These are phyloP conservation scores for Aspergillus pseudotamarii DNA, from an alignment of 2,329 filamentous ascomycete species.

Conservation along the genomic window DNA sequence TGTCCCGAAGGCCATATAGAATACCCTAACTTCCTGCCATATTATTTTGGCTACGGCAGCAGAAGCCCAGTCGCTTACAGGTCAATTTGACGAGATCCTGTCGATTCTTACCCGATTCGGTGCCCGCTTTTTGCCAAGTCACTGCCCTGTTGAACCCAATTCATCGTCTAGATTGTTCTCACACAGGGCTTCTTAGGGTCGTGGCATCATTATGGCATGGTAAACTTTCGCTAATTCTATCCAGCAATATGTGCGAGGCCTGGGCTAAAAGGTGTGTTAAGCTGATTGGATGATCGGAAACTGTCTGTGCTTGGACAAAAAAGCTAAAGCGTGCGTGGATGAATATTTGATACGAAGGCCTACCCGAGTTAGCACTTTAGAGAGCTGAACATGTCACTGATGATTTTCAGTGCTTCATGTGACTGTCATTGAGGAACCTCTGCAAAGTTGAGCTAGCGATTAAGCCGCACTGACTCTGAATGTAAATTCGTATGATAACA, in stretches of 20 bases:
- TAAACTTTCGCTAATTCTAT: neutral
- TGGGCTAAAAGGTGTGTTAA: neutral
- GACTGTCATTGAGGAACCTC: no score
- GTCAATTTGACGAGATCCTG: neutral
- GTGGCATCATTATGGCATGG: neutral
- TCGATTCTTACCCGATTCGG: neutral
- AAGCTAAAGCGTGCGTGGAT: no score
- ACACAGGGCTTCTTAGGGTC: neutral
- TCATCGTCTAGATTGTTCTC: neutral
- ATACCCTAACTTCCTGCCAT: neutral
- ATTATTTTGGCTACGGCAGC: neutral
- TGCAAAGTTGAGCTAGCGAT: no score
- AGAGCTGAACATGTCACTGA: no score
- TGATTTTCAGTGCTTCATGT: no score
- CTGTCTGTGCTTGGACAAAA: no score
- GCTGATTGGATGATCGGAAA: no score
- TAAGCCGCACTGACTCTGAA: no score
- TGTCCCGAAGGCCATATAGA: neutral
- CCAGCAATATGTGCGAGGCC: neutral
- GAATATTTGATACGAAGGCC: no score
- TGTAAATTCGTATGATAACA: no score
- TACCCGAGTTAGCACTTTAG: no score
- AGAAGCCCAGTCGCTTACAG: neutral
- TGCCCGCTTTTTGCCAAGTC: neutral
- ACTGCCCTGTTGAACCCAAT: neutral